These are phyloP conservation scores for Aeminium ludgeri DNA, from an alignment of 495 filamentous ascomycete species.

Conservation along the genomic window DNA sequence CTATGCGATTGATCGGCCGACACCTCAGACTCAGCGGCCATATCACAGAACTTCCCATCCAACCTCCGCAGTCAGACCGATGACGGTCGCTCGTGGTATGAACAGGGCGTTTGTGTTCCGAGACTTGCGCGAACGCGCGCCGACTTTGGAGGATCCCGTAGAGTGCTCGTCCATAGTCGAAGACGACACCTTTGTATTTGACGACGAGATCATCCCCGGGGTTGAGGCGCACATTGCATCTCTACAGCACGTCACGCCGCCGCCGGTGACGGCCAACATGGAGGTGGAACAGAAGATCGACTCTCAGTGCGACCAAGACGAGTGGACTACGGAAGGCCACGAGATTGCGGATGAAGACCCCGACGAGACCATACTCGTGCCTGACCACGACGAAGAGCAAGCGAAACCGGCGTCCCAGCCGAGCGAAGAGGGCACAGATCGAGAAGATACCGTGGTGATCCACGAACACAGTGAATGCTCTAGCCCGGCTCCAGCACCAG, in stretches of 20 bases:
- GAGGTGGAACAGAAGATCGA: no score
- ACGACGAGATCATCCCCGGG: conserved; percentile 1
- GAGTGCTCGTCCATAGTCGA: background rate
- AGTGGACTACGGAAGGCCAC: no score
- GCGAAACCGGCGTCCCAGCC: background rate
- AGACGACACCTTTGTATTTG: background rate
- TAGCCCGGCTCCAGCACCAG: background rate
- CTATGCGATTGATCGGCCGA: background rate
- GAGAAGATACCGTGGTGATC: conserved; percentile 9
- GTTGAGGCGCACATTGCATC: background rate
- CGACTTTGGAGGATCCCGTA: background rate
- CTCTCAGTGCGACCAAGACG: no score
- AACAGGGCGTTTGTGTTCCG: background rate
- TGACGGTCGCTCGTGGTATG: conserved; percentile 1
- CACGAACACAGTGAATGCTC: background rate
- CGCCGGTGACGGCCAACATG: no score
- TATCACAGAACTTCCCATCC: conserved; percentile 1
- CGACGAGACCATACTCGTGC: conserved; percentile 9
- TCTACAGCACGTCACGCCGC: no score
- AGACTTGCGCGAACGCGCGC: background rate
- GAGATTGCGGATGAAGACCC: conserved; percentile 1
- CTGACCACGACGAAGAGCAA: background rate
- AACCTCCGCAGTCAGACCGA: background rate
- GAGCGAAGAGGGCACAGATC: background rate
- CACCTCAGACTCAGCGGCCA: conserved; percentile 5